These are phyloP conservation scores for Vigna radiata DNA, from an alignment of 306 rosid species.

Conservation along the genomic window DNA sequence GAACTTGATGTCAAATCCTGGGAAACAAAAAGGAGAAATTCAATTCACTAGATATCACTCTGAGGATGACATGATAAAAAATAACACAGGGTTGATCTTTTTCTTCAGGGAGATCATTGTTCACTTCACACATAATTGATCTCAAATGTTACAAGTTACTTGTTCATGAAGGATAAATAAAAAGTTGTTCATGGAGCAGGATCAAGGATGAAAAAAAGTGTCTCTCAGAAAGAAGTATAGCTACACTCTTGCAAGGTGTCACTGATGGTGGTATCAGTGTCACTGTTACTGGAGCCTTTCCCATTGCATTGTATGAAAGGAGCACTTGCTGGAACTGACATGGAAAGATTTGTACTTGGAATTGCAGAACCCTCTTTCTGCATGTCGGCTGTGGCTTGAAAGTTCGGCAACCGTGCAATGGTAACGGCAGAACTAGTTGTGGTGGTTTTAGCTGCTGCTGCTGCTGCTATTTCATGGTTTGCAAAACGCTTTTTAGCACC, in stretches of 20 bases:
- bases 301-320: slow-evolving; percentile 42
- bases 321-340: slow-evolving; percentile 60
- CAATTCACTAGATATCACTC: not conserved
- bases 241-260: slow-evolving; percentile 61
- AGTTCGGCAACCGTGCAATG: slow-evolving; percentile 35
- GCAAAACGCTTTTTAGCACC: slow-evolving; percentile 68
- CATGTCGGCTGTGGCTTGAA: slow-evolving; percentile 32
- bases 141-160: slow-evolving; percentile 14
- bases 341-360: slow-evolving; percentile 71
- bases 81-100: not conserved
- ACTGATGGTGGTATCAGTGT: slow-evolving; percentile 68
- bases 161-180: not conserved
- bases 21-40: too few species aligned
- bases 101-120: slow-evolving; percentile 15
- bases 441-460: not conserved
- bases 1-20: too few species aligned
- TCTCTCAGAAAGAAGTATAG: slow-evolving; percentile 48
- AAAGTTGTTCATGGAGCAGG: slow-evolving; percentile 18
- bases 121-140: slow-evolving; percentile 34
- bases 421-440: slow-evolving; percentile 38
- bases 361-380: slow-evolving; percentile 39
- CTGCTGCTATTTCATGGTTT: slow-evolving; percentile 37
- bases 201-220: not conserved
- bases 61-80: not conserved
- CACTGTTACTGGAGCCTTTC: slow-evolving; percentile 53